Evolutionary conservation across 2,329 filamentous ascomycete genomes (phyloP), one percentile per base, ranked within the genome.

Genomic region (Penicillium sp.): DNA sequence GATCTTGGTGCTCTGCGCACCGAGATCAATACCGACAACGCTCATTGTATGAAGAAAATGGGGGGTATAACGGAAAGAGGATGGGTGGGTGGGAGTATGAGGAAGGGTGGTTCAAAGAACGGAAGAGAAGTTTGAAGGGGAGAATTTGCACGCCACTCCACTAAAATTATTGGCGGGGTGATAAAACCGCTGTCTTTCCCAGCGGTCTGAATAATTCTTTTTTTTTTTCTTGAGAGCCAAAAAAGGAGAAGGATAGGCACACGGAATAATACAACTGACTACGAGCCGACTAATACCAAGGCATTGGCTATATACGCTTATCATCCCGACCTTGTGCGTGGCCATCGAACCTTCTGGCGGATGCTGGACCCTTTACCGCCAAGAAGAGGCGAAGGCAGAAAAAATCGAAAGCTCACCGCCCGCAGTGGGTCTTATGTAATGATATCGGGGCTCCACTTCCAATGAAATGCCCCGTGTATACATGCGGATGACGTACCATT

Each of bases 1-100:
- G 77, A 97, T 89, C 71, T 95, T 92, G 74, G 92, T 96, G 84
- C 95, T 96, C 74, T 95, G 86, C 64, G 90, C 90, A 80, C 92
- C 92, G 79, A 97, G 87, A 84, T 97, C 92, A 76, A 95, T 85
- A 77, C 91, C 91, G 67, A 85, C 81, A 69, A 83, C 81, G 74
- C 76, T 80, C 81, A 84, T 84, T 68, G 65, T 80, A 69, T 55
- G 56, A 54, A 51, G 51, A 58, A 57, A 50, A 54, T 50, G 46
- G 50, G 52, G 55, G 44, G 39, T 54, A 51, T 56, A 48, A 43
- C 14, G 50, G 45, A 53, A 55, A 50, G 54, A 53, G 52, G 51
- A 56, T 57, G 57, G 48, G 59, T 54, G 46, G 49, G 41, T 53
- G 51, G 50, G 53, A 59, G 57, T 58, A 58, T 62, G 62, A 56